A percentile compares a stretch with the other conserved stretches of the same genome.
Conservation (phyloP, 1,284 basidiomycete genomes). For the Ustilago bromivora region DNA sequence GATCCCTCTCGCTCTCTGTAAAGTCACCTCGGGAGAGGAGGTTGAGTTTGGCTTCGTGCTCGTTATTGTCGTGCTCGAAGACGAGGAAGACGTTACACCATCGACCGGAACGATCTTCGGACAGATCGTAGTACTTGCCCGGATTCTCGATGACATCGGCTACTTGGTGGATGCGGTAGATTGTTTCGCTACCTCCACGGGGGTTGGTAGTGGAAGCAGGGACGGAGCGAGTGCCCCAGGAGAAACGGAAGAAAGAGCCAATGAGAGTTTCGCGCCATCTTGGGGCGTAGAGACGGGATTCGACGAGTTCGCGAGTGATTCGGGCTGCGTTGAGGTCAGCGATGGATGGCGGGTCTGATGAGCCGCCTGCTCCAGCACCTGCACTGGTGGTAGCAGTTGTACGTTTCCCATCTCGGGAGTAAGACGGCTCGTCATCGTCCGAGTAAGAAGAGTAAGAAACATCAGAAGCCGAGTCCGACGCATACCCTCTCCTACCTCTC, state of each 20-base stretch:
- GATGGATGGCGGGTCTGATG: constrained; percentile 73
- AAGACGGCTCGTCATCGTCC: constrained; percentile 55
- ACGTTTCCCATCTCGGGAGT: not conserved
- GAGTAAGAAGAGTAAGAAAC: constrained; percentile 36
- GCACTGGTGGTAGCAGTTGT: not conserved
- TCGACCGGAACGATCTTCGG: constrained; percentile 69
- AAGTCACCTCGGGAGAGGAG: constrained; percentile 47
- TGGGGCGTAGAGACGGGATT: constrained; percentile 77
- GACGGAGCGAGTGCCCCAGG: constrained; percentile 63
- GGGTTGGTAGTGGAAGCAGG: constrained; percentile 72
- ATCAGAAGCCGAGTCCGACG: constrained; percentile 6
- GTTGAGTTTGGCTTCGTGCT: constrained; percentile 46
- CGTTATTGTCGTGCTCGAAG: constrained; percentile 49
- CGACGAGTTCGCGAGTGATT: constrained; percentile 77
- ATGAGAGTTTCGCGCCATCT: constrained; percentile 83
- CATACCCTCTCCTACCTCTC: constrained; percentile 8
- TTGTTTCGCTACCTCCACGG: constrained; percentile 72
- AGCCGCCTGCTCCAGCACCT: constrained; percentile 34
- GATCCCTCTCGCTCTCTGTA: constrained; percentile 52
- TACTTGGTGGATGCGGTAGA: constrained; percentile 86
- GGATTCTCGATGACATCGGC: constrained; percentile 74
- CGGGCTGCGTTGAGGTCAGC: constrained; percentile 76
- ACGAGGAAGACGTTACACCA: constrained; percentile 58
- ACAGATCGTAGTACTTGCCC: constrained; percentile 80
- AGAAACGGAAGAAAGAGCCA: constrained; percentile 72